Evolutionary conservation across 345 rosid species (phyloP), one percentile per base, ranked within the genome.

Genomic region (Angophora floribunda): DNA sequence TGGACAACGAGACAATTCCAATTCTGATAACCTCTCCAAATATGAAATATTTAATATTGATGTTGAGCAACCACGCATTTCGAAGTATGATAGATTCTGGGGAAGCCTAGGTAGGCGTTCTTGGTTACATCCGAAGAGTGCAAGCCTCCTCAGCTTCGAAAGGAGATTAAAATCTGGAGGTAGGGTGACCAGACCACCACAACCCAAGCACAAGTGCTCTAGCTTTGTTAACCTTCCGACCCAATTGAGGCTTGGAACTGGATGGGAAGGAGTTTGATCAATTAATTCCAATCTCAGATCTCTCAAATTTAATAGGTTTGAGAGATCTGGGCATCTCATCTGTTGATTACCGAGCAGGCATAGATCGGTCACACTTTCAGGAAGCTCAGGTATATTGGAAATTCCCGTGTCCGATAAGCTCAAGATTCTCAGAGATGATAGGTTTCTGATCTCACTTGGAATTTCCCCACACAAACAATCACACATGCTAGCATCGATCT

Each of bases 351-450:
- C 2, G 0, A 21, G 15, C 16, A 52, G 57, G 57, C 8, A 52
- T 3, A 52, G 0, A 52, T 53, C 0, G 26, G 11, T 55, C 28
- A 9, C 0, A 55, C 61, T 57, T 22, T 24, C 0, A 24, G 13
- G n/a, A 57, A 57, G 63, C 6, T 24, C 8, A 22, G 63, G n/a
- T 4, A 57, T 1, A 9, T 55, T 1, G 3, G n/a, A 57, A 24
- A 57, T 9, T 4, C 0, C 2, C 1, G n/a, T 9, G 13, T 4
- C 6, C 6, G 0, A 0, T 24, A 57, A 57, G 0, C 0, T 9
- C 63, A 55, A 59, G 65, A 59, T 26, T 1, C 30, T 59, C 14
- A 26, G 0, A 26, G 26, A 59, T 10, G 65, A 5, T 5, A 59
- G 0, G 5, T 14, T 26, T 24, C 30, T 30, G 24, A 59, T 26